Evolutionary conservation across 2,329 filamentous ascomycete genomes (phyloP).

Genomic region (Hypoxylon sp.): DNA sequence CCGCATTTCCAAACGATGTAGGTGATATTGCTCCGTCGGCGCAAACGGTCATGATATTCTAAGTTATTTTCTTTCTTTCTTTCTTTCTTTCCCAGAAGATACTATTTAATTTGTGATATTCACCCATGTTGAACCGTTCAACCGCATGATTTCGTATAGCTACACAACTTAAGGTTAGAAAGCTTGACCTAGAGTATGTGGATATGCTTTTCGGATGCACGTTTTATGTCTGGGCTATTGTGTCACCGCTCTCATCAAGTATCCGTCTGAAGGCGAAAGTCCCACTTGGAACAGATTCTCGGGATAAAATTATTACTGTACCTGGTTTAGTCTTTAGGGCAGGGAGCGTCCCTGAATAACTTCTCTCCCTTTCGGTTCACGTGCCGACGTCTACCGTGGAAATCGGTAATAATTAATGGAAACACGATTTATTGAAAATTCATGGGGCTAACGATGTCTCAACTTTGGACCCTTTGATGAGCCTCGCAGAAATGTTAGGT

Average conservation of each 20-base stretch:
- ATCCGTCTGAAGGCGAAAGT: constrained; percentile 24
- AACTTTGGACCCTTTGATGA: no score
- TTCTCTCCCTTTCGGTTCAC: constrained; percentile 12
- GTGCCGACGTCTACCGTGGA: constrained; percentile 9
- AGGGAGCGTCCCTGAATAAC: constrained; percentile 18
- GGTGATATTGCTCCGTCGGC: constrained; percentile 4
- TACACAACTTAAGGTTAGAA: no score
- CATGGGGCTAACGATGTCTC: constrained; percentile 6
- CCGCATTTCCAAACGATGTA: neutral
- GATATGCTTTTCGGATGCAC: no score
- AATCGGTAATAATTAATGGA: neutral
- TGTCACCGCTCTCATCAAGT: constrained; percentile 32
- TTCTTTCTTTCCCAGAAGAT: no score
- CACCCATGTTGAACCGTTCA: no score
- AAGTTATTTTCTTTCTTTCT: no score
- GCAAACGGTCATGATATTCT: no score
- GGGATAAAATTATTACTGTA: constrained; percentile 11
- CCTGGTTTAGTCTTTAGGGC: constrained; percentile 22
- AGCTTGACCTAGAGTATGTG: no score
- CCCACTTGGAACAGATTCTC: constrained; percentile 20
- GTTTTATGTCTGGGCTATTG: no score
- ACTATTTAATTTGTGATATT: no score
- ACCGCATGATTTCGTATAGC: no score
- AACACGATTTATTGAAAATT: neutral
- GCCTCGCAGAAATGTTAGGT: no score